These are phyloP conservation scores for Trypanosomatidae sp. DNA, from an alignment of 208 protist genomes.

Conservation along the genomic window DNA sequence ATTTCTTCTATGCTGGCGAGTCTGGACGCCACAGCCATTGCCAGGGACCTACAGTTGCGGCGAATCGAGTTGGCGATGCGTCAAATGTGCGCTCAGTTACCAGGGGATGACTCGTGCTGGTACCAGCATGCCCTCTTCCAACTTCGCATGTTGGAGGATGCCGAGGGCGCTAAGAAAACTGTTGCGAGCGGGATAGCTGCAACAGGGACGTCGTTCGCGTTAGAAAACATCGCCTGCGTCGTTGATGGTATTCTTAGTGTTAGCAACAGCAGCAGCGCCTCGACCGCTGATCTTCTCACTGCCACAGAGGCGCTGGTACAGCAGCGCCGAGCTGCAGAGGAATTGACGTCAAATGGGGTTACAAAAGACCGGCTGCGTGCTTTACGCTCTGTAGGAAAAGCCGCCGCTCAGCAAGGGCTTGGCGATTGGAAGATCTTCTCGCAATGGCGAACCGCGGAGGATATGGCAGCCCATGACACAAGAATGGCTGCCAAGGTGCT, in stretches of 20 bases:
- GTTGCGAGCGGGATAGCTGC: conserved; percentile 29
- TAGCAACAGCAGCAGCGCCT: not conserved
- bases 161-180: conserved; percentile 38
- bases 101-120: conserved; percentile 65
- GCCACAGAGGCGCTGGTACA: conserved; percentile 15
- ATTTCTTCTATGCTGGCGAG: conserved; percentile 38
- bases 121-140: conserved; percentile 80
- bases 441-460: conserved; percentile 70
- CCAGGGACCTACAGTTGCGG: conserved; percentile 49
- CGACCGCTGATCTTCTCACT: not conserved
- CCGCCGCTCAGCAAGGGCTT: conserved; percentile 47
- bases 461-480: conserved; percentile 40
- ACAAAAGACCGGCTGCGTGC: conserved; percentile 34
- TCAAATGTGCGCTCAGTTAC: conserved; percentile 77
- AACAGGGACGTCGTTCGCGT: conserved; percentile 47
- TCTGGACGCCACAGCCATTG: conserved; percentile 23
- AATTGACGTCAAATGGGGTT: conserved; percentile 5
- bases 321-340: conserved; percentile 30
- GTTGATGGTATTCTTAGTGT: conserved; percentile 1
- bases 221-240: conserved; percentile 37
- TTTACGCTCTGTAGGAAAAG: conserved; percentile 63
- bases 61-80: conserved; percentile 82
- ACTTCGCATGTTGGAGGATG: conserved; percentile 47
- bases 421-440: conserved; percentile 82
- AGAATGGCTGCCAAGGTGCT: conserved; percentile 78